phyloP scores from a whole-genome alignment of 306 rosid species.

The Senna siamea region DNA sequence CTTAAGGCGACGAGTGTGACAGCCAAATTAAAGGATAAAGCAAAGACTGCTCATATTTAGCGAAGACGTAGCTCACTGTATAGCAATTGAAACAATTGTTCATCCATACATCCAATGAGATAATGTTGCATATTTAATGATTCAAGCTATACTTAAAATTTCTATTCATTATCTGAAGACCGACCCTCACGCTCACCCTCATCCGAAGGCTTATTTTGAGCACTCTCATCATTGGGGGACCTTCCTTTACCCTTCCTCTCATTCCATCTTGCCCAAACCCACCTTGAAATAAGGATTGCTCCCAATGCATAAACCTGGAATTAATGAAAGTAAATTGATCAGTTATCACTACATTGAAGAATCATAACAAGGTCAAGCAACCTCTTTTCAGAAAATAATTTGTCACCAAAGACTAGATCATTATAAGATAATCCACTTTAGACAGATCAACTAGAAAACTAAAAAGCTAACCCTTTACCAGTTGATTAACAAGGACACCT shows the following conservation, averaged over 20 bases:
- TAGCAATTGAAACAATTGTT: conserved; percentile 33
- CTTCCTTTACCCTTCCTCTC: conserved; percentile 65
- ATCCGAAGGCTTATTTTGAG: conserved; percentile 39
- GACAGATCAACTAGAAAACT: too few species aligned
- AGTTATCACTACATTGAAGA: background rate
- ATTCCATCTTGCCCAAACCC: conserved; percentile 90
- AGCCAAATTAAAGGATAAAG: background rate
- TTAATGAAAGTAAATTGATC: background rate
- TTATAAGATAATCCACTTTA: background rate
- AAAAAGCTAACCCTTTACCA: background rate
- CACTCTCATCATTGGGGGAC: conserved; percentile 54
- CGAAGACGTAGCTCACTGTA: background rate
- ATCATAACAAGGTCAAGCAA: conserved; percentile 9
- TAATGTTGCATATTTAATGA: background rate
- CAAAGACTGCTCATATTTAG: background rate
- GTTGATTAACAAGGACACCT: too few species aligned
- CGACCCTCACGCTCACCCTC: conserved; percentile 44
- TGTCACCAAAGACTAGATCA: background rate
- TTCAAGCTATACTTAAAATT: conserved; percentile 27
- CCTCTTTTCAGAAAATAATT: background rate
- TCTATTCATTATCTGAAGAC: conserved; percentile 43
- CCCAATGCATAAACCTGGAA: conserved; percentile 81
- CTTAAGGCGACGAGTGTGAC: background rate
- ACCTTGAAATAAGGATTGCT: conserved; percentile 61
- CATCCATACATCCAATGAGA: conserved; percentile 14